phyloP scores from a whole-genome alignment of 306 rosid genomes.

The Argentina anserina region DNA sequence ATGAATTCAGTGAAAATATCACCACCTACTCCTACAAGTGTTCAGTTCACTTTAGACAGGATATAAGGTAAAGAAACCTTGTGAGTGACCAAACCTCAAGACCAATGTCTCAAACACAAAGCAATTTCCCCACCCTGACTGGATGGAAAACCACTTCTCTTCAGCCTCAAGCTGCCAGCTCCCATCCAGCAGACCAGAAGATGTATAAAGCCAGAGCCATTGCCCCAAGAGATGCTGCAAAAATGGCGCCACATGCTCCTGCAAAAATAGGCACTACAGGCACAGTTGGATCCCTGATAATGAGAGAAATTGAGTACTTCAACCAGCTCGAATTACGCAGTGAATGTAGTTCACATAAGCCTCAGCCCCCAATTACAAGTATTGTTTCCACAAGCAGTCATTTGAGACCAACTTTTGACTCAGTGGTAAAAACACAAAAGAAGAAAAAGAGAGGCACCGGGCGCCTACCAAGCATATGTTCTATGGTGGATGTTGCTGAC shows the following conservation, averaged over 20 bases:
- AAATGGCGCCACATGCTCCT: slow-evolving; percentile 37
- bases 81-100: slow-evolving; percentile 32
- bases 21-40: slow-evolving; percentile 33
- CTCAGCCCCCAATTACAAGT: slow-evolving; percentile 29
- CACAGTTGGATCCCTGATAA: slow-evolving; percentile 59
- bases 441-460: slow-evolving; percentile 53
- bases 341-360: slow-evolving; percentile 30
- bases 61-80: slow-evolving; percentile 33
- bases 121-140: slow-evolving; percentile 35
- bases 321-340: slow-evolving; percentile 37
- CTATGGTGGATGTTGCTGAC: slow-evolving; percentile 61
- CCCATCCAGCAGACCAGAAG: slow-evolving; percentile 36
- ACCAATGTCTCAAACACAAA: slow-evolving; percentile 36
- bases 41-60: slow-evolving; percentile 31
- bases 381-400: slow-evolving; percentile 36
- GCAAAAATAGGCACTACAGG: slow-evolving; percentile 61
- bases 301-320: slow-evolving; percentile 66
- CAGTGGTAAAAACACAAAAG: slow-evolving; percentile 35
- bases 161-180: slow-evolving; percentile 34
- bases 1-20: slow-evolving; percentile 44
- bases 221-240: slow-evolving; percentile 28
- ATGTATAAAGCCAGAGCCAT: slow-evolving; percentile 35
- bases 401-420: slow-evolving; percentile 35
- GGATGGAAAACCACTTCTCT: slow-evolving; percentile 35
- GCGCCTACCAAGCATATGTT: slow-evolving; percentile 62